Base-by-base conservation (phyloP, 2,329 filamentous ascomycete genomes). In the Neopestalotiopsis rosae region DNA sequence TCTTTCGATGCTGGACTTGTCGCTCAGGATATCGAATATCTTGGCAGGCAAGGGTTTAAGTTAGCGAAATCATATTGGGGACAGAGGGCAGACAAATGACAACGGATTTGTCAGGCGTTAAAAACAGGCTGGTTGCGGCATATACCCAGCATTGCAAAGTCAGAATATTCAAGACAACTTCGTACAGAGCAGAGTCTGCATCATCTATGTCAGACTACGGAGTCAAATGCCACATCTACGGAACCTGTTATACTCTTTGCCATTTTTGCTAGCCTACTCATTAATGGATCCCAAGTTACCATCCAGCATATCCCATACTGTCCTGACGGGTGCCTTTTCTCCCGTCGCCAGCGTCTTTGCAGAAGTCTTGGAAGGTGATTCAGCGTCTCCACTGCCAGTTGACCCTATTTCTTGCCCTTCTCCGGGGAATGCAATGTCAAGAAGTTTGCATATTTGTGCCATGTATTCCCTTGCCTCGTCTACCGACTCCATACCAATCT, bases 1-100 rank as follows among this genome's bases (percentile, higher is more conserved):
- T 79, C 84, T 99, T 30, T 94, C 93, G 1, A 92, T 98, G 69
- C 83, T 99, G 40, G 95, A 99, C 79, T 79, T 98, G 72, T 87
- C 92, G 6, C 85, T 98, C 77, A 90, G 93, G 76, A 92, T 97
- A 82, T 93, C 93, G 0, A 89, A 88, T 38, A 90, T 96, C 69
- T 78, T 97, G 78, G 85, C 84, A 57, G 84, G 84, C 52, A 81
- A 80, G 68, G 72, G 76, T 61, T 77, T 66, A 71, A 67, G 12
- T 10, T 13, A 10, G 17, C 32, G 5, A 38, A 62, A 20, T 7
- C 34, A 34, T 38, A 4, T 56, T 14, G 30, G 24, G 24, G 57
- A 5, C 20, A 59, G 30, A 14, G 28, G 13, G 57, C 14, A 30
- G n/a, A 24, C 49, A 66, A 28, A 66, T 61, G 56, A 63, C 59